Conservation (phyloP, 2,329 filamentous ascomycete genomes). For the Cercospora beticola region DNA sequence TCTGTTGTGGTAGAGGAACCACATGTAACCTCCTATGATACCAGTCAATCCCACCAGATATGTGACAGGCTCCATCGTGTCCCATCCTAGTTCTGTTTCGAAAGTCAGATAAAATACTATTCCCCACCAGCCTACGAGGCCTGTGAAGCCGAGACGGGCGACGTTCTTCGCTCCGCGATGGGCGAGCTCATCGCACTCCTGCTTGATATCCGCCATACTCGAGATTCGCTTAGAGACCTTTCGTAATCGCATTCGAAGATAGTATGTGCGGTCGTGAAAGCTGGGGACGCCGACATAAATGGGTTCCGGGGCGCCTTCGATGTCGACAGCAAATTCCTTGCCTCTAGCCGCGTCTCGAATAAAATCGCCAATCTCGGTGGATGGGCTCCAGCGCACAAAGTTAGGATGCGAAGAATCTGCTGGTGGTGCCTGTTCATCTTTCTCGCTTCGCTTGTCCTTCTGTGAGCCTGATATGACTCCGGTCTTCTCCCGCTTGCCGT, state of each 20-base stretch:
- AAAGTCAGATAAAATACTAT: constrained; percentile 70
- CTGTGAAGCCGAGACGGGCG: constrained; percentile 74
- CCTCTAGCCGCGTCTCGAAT: constrained; percentile 84
- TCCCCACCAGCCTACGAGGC: constrained; percentile 76
- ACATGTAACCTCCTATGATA: constrained; percentile 86
- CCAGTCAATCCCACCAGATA: constrained; percentile 84
- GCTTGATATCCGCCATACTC: constrained; percentile 69
- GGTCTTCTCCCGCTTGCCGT: constrained; percentile 49
- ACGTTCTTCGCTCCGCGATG: constrained; percentile 75
- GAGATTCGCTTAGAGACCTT: constrained; percentile 70
- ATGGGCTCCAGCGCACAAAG: constrained; percentile 85
- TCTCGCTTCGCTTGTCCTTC: constrained; percentile 38
- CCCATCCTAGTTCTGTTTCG: constrained; percentile 78
- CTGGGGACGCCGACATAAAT: constrained; percentile 80
- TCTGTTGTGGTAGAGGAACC: constrained; percentile 90
- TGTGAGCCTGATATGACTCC: constrained; percentile 40
- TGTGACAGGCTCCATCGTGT: constrained; percentile 85
- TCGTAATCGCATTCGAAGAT: constrained; percentile 73
- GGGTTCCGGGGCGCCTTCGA: constrained; percentile 68
- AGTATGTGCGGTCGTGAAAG: constrained; percentile 88
- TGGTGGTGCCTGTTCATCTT: constrained; percentile 41
- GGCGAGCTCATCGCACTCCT: constrained; percentile 75
- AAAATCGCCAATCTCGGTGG: constrained; percentile 90
- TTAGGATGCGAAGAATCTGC: constrained; percentile 50
- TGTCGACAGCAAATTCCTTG: constrained; percentile 78